Evolutionary conservation across 768 basidiomycete species (phyloP).

Genomic region (Russula earlei): DNA sequence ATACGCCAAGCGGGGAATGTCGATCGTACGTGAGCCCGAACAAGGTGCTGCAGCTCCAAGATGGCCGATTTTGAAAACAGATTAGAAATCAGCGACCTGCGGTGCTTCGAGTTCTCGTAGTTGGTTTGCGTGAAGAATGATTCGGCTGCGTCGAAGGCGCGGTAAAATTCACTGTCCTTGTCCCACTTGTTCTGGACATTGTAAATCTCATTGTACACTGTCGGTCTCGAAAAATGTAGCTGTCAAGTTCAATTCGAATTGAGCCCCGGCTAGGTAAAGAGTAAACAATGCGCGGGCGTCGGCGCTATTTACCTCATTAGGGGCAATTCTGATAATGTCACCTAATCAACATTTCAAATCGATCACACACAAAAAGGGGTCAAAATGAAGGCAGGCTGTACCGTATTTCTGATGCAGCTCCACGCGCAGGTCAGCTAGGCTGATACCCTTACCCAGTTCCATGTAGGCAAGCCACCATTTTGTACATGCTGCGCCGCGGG

Average conservation of each 20-base stretch:
- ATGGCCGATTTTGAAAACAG: slow-evolving; percentile 34
- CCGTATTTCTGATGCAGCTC: slow-evolving; percentile 5
- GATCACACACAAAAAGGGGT: not conserved
- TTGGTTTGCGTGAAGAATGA: slow-evolving; percentile 32
- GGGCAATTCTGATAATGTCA: slow-evolving; percentile 6
- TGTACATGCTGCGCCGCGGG: slow-evolving; percentile 7
- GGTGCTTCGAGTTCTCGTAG: slow-evolving; percentile 27
- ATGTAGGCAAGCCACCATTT: slow-evolving; percentile 10
- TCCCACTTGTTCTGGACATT: slow-evolving; percentile 23
- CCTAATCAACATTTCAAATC: not conserved
- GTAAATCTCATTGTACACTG: slow-evolving; percentile 8
- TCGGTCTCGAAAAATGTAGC: slow-evolving; percentile 4
- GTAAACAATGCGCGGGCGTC: too few relatives aligned
- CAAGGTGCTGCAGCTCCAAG: slow-evolving; percentile 28
- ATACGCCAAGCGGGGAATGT: not conserved
- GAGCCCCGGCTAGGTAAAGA: too few relatives aligned
- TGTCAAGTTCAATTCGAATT: too few relatives aligned
- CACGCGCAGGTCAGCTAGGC: not conserved
- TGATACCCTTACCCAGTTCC: not conserved
- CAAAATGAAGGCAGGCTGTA: not conserved
- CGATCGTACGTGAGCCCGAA: slow-evolving; percentile 26
- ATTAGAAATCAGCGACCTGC: slow-evolving; percentile 28
- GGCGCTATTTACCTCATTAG: not conserved
- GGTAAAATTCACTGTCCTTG: slow-evolving; percentile 34
- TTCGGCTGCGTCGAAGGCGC: slow-evolving; percentile 29